Evolutionary conservation across 2,329 filamentous ascomycete species (phyloP), one percentile per base, ranked within the genome.

Genomic region (Fusarium sp.): DNA sequence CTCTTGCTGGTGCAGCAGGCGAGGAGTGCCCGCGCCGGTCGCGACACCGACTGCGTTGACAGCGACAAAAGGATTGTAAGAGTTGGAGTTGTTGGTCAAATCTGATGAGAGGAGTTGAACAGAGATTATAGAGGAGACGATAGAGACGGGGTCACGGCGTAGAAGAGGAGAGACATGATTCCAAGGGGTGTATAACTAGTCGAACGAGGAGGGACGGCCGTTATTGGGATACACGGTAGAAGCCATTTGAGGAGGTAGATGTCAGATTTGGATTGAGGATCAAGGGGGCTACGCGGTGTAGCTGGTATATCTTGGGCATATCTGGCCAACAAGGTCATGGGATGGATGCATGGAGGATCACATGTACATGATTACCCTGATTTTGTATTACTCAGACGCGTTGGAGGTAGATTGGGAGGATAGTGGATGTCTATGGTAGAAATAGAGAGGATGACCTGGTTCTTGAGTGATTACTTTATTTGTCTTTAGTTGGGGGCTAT

Each of bases 1-100:
- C 40, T 83, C 81, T 18, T 90, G 88, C 72, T 90, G 88, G 88
- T 90, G 88, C 70, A 72, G 69, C 14, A 74, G 78, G 34, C 75
- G 75, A 53, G 76, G 79, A 46, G 70, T 73, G 14, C 61, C 74
- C 20, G 72, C 73, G 18, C 62, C 70, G 57, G 63, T 74, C 49
- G 68, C 75, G 40, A 73, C 76, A 60, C 76, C 79, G 33, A 70
- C 68, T 40, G 74, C 78, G 38, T 70, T 80, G 46, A 58, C 70
- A 67, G 71, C 74, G 38, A 38, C 71, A 25, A 80, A 80, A 74
- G 71, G 76, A 49, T 77, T 78, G 51, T 82, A 78, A 73, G 67
- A 51, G 61, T 56, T 44, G 16, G 49, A 40, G 49, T 38, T 60
- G 50, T 50, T 60, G 57, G 50, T 57, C 20, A 40, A 40, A 16